Conservation (phyloP, 179 eudicot species). For the Beta corolliflora region DNA sequence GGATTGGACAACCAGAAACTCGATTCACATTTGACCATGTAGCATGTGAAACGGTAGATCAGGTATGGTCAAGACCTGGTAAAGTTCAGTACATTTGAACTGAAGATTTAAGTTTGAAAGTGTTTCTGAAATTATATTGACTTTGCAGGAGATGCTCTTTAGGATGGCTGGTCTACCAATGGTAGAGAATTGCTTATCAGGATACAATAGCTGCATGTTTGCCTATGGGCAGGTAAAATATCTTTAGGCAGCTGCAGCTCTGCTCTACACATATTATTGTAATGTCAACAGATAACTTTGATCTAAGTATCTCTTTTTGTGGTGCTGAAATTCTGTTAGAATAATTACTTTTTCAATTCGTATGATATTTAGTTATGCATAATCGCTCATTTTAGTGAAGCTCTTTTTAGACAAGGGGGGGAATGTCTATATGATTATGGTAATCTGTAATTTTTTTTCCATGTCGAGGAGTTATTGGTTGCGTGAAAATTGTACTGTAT, state of each 20-base stretch:
- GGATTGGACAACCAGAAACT: constrained; percentile 92
- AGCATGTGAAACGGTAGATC: constrained; percentile 92
- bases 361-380: background rate
- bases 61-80: constrained; percentile 44
- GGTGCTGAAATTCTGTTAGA: background rate
- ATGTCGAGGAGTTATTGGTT: background rate
- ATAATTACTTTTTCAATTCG: background rate
- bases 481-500: background rate
- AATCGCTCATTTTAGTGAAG: background rate
- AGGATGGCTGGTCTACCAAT: constrained; percentile 95
- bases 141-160: constrained; percentile 90
- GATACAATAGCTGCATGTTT: constrained; percentile 96
- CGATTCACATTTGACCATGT: constrained; percentile 96
- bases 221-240: constrained; percentile 94
- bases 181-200: constrained; percentile 97
- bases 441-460: no score
- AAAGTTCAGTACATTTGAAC: background rate
- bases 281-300: background rate
- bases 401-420: background rate
- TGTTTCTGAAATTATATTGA: constrained; percentile 14
- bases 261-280: background rate
- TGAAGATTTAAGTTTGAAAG: background rate
- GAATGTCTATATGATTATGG: no score
- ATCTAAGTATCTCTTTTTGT: background rate
- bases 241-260: background rate